Evolutionary conservation across 1,139 yeast species (phyloP).

Genomic region (Zygosaccharomyces pseudobailii): DNA sequence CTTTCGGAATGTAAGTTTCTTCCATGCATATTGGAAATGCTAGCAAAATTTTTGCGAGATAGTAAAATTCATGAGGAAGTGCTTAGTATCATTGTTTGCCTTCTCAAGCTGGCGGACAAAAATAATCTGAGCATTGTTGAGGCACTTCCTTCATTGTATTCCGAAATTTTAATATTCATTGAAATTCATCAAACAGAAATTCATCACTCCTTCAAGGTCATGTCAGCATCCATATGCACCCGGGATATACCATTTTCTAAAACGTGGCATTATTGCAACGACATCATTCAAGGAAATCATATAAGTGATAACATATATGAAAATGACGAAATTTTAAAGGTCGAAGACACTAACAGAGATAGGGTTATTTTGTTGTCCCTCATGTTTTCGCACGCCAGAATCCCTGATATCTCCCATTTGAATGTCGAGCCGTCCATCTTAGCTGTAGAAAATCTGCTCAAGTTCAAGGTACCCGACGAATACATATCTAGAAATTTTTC

Average conservation of each 20-base stretch:
- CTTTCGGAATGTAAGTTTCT: slow-evolving; percentile 8
- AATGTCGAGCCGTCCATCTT: slow-evolving; percentile 1
- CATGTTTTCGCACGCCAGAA: slow-evolving; percentile 9
- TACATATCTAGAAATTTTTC: slow-evolving; percentile 11
- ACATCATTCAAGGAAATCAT: slow-evolving; percentile 10
- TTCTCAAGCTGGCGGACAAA: slow-evolving; percentile 7
- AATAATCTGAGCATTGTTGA: slow-evolving; percentile 5
- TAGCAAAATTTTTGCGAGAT: slow-evolving; percentile 11
- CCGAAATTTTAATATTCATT: slow-evolving; percentile 9
- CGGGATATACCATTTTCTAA: neutral
- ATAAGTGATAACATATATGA: slow-evolving; percentile 7
- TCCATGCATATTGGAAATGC: slow-evolving; percentile 2
- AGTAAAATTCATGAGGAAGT: slow-evolving; percentile 14
- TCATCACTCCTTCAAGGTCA: slow-evolving; percentile 3
- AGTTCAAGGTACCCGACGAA: slow-evolving; percentile 4
- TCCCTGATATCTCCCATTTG: slow-evolving; percentile 1
- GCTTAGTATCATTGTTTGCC: slow-evolving; percentile 7
- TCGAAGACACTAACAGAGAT: slow-evolving; percentile 1
- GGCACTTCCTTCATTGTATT: slow-evolving; percentile 13
- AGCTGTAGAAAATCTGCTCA: slow-evolving; percentile 6
- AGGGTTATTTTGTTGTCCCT: slow-evolving; percentile 11
- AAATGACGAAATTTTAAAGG: slow-evolving; percentile 7
- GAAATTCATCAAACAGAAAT: neutral
- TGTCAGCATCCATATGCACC: slow-evolving; percentile 1
- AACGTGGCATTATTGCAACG: slow-evolving; percentile 14